Evolutionary conservation across 805 yeast genomes (phyloP).

Genomic region (Suhomyces sp.): DNA sequence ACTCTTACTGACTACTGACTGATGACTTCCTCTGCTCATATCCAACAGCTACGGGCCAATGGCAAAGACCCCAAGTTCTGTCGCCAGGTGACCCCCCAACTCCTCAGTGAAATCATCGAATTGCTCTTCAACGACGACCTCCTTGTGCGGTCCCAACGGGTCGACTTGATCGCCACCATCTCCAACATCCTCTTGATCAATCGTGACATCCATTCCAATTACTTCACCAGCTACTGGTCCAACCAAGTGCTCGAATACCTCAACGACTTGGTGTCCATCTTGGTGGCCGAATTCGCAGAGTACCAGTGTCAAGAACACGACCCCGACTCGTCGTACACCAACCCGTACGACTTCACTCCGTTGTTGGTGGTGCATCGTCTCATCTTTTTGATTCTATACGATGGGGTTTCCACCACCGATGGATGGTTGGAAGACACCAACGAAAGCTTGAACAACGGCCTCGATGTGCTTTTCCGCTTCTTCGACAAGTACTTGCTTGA

Average conservation of each 20-base stretch:
- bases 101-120: slow-evolving; percentile 5
- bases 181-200: slow-evolving; percentile 27
- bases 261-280: slow-evolving; percentile 1
- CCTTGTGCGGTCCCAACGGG: slow-evolving; percentile 5
- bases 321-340: neutral
- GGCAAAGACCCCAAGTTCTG: slow-evolving; percentile 16
- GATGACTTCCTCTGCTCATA: too few species aligned
- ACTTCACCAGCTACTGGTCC: slow-evolving; percentile 22
- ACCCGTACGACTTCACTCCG: slow-evolving; percentile 5
- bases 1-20: too few species aligned
- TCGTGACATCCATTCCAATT: slow-evolving; percentile 16
- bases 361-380: slow-evolving; percentile 25
- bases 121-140: slow-evolving; percentile 2
- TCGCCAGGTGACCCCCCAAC: slow-evolving; percentile 5
- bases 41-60: slow-evolving; percentile 3
- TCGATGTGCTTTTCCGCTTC: slow-evolving; percentile 7
- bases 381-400: slow-evolving; percentile 25
- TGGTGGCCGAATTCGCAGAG: slow-evolving; percentile 8
- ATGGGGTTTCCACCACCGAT: slow-evolving; percentile 13
- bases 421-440: slow-evolving; percentile 11
- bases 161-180: slow-evolving; percentile 22
- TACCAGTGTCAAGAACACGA: neutral
- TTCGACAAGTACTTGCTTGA: slow-evolving; percentile 10
- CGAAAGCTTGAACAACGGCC: slow-evolving; percentile 14
- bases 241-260: slow-evolving; percentile 9